Evolutionary conservation across 768 basidiomycete genomes (phyloP).

Genomic region (Gloeopeniophorella convolvens): DNA sequence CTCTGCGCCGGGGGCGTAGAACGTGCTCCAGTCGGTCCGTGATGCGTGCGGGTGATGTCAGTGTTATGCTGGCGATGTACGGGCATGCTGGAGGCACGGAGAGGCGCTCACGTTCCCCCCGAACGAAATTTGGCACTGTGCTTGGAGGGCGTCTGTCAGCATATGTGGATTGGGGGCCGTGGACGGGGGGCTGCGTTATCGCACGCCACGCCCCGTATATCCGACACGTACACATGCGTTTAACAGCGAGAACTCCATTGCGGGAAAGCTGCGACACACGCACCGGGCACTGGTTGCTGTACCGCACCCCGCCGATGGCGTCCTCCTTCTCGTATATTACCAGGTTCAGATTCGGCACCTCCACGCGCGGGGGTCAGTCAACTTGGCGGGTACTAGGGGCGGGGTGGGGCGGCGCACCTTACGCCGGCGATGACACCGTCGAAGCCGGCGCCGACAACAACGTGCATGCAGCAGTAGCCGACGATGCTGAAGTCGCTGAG

Average conservation of each 20-base stretch:
- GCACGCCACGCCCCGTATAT: slow-evolving; percentile 1
- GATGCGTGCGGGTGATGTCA: too few relatives aligned
- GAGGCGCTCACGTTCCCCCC: neutral
- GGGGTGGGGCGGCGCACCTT: too few relatives aligned
- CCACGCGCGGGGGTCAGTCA: too few relatives aligned
- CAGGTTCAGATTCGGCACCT: slow-evolving; percentile 39
- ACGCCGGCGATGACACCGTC: too few relatives aligned
- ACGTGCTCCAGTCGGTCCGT: slow-evolving; percentile 16
- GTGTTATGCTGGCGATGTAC: too few relatives aligned
- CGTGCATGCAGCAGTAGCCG: too few relatives aligned
- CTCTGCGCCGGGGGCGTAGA: slow-evolving; percentile 26
- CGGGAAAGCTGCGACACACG: neutral
- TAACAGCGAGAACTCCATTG: neutral
- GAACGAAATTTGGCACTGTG: slow-evolving; percentile 1
- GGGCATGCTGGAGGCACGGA: slow-evolving; percentile 15
- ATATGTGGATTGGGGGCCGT: neutral
- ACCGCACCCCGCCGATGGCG: slow-evolving; percentile 58
- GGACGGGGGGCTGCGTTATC: neutral
- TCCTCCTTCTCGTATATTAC: slow-evolving; percentile 52
- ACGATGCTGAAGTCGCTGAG: too few relatives aligned
- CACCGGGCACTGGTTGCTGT: slow-evolving; percentile 29
- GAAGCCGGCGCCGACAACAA: too few relatives aligned
- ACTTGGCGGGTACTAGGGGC: too few relatives aligned
- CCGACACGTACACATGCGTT: neutral
- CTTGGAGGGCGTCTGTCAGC: neutral